Base-by-base conservation (phyloP, 2,329 filamentous ascomycete genomes). In the Blastomyces gilchristii region DNA sequence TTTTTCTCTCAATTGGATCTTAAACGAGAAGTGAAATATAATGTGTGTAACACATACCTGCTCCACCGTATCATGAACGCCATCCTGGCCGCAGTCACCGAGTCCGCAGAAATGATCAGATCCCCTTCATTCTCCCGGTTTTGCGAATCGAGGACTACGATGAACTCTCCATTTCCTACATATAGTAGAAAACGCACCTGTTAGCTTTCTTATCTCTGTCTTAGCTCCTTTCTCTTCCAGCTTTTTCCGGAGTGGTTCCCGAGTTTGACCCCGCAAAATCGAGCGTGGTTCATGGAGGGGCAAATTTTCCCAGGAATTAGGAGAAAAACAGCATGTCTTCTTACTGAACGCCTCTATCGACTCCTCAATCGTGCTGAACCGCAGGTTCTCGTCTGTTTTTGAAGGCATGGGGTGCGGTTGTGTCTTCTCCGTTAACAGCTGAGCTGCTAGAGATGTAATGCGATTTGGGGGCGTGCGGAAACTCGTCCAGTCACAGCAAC, bases 121-220 rank as follows among this genome's bases (percentile, higher is more conserved):
- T 99, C 94, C 76, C 92, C 94, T 83, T 99, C 94, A 76, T 99
- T 99, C 77, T 99, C 94, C 76, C 94, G 92, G 66, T 87, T 85
- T 67, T 91, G 86, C 69, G 90, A 89, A 80, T 99, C 94, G 72
- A 99, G 90, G 47, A 97, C 93, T 66, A 99, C 86, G 74, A 99
- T 88, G 82, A 97, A 97, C 74, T 97, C 87, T 76, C 91, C 91
- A 76, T 86, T 84, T 71, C 82, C 87, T 90, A 63, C 37, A 56
- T 31, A 58, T 2, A 37, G 11, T 6, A 37, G 41, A 53, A 60
- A 62, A 65, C 60, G 63, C 12, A 25, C 63, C 52, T 31, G 63
- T 72, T 63, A 71, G 68, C 16, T 41, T 31, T 22, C 22, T 22
- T 31, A 22, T 22, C n/a, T 22, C n/a, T 31, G 34, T 59, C 63